Conservation (phyloP, 176 grass and related monocot species). For the Oryza longistaminata region DNA sequence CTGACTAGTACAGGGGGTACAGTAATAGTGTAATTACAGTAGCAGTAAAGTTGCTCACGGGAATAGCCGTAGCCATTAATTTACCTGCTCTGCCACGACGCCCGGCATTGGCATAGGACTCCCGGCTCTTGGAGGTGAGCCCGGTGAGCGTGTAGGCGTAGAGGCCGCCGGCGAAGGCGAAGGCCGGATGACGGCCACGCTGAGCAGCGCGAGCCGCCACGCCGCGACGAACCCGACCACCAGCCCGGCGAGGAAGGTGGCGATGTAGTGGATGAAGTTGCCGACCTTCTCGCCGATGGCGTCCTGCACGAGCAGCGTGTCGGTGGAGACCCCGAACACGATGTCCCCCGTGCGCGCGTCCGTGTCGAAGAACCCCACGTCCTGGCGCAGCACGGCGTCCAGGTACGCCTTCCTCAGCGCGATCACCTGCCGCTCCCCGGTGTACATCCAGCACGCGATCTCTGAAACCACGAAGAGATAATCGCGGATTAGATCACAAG, state of each 20-base stretch:
- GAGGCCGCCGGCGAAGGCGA: constrained; percentile 99
- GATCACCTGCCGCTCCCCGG: constrained; percentile 89
- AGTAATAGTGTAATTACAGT: not conserved
- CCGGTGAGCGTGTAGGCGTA: constrained; percentile 96
- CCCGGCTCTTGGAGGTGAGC: constrained; percentile 88
- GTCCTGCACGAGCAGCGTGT: constrained; percentile 94
- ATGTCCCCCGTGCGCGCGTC: constrained; percentile 94
- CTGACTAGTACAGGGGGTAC: not conserved
- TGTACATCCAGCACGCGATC: constrained; percentile 99
- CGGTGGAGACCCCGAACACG: constrained; percentile 90
- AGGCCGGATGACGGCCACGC: constrained; percentile 86
- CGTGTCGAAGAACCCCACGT: constrained; percentile 98
- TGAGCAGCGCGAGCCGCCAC: constrained; percentile 90
- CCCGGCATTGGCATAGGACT: constrained; percentile 98
- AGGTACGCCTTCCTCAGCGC: constrained; percentile 75
- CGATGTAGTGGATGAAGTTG: constrained; percentile 95
- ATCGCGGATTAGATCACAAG: not conserved
- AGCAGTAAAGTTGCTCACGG: constrained; percentile 1
- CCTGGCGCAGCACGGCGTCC: constrained; percentile 88
- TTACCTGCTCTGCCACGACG: constrained; percentile 89
- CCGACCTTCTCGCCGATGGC: constrained; percentile 98
- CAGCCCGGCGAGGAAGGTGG: constrained; percentile 86
- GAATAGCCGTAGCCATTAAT: constrained; percentile 18
- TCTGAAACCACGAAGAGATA: constrained; percentile 42
- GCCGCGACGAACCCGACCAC: constrained; percentile 88